A percentile compares a stretch with the other conserved stretches of the same genome.
Conservation (phyloP, 2,329 filamentous ascomycete genomes). For the Geosmithia putterillii region DNA sequence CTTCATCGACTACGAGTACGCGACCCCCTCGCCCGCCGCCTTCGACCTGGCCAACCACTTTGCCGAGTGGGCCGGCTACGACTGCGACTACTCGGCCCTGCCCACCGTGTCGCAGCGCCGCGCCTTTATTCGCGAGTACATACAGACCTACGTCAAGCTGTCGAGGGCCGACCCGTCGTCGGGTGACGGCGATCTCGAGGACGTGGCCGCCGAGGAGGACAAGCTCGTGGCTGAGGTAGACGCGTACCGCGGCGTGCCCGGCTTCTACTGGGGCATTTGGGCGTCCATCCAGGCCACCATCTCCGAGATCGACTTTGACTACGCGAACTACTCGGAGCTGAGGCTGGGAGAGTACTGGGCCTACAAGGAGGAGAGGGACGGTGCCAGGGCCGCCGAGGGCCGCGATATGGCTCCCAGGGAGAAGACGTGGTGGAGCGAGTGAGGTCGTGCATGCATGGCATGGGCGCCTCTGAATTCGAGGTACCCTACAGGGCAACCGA, state of each 20-base stretch:
- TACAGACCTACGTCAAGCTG: conserved; percentile 56
- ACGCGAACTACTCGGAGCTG: conserved; percentile 78
- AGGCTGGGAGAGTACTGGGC: conserved; percentile 86
- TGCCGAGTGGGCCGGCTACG: conserved; percentile 94
- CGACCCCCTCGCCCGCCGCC: conserved; percentile 81
- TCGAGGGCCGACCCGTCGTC: conserved; percentile 22
- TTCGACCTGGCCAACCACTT: conserved; percentile 98
- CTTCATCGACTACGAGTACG: conserved; percentile 99
- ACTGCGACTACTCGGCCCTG: conserved; percentile 78
- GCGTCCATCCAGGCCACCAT: conserved; percentile 89
- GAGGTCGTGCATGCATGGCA: too few species aligned
- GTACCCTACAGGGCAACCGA: too few species aligned
- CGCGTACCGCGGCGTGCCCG: conserved; percentile 75
- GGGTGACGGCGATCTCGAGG: conserved; percentile 38
- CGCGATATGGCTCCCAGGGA: conserved; percentile 63
- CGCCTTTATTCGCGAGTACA: conserved; percentile 75
- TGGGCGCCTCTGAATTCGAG: too few species aligned
- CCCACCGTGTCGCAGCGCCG: conserved; percentile 67
- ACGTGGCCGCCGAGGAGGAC: conserved; percentile 56
- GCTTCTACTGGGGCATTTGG: conserved; percentile 91
- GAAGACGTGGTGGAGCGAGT: conserved; percentile 54
- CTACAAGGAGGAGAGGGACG: conserved; percentile 67
- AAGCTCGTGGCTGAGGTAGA: conserved; percentile 74
- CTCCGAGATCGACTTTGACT: conserved; percentile 93
- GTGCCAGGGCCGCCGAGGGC: conserved; percentile 37